These are phyloP conservation scores for Crithidia sp. DNA, from an alignment of 208 protist species.

Conservation along the genomic window DNA sequence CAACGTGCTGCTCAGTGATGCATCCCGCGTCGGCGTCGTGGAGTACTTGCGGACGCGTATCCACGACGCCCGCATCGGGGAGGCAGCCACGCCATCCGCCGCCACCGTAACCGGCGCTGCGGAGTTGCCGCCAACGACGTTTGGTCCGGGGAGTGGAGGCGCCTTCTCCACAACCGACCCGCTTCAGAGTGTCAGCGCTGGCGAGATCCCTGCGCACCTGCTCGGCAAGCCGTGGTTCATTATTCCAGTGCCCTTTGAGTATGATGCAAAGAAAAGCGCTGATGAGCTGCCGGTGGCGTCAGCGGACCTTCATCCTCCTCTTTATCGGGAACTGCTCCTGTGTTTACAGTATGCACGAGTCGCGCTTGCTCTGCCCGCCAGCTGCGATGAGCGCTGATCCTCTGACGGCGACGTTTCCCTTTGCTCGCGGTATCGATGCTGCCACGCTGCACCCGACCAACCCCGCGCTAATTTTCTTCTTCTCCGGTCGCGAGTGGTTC, in stretches of 20 bases:
- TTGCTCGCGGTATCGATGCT: constrained; percentile 35
- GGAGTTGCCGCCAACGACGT: too few species aligned
- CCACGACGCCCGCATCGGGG: not conserved
- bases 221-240: constrained; percentile 31
- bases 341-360: constrained; percentile 27
- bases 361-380: constrained; percentile 41
- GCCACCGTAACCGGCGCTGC: not conserved
- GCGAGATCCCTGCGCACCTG: constrained; percentile 5
- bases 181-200: not conserved
- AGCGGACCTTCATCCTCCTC: constrained; percentile 20
- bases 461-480: constrained; percentile 60
- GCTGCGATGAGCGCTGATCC: constrained; percentile 30
- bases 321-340: constrained; percentile 32
- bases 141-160: too few species aligned
- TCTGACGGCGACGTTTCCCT: constrained; percentile 48
- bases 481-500: constrained; percentile 58
- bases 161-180: too few species aligned
- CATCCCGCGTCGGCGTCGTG: constrained; percentile 17
- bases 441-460: constrained; percentile 52
- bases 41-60: constrained; percentile 17
- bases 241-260: constrained; percentile 1
- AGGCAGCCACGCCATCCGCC: not conserved
- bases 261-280: not conserved
- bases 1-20: constrained; percentile 3
- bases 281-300: not conserved